These are phyloP conservation scores for Dalbergia cultrata DNA, from an alignment of 306 rosid genomes.

Conservation along the genomic window DNA sequence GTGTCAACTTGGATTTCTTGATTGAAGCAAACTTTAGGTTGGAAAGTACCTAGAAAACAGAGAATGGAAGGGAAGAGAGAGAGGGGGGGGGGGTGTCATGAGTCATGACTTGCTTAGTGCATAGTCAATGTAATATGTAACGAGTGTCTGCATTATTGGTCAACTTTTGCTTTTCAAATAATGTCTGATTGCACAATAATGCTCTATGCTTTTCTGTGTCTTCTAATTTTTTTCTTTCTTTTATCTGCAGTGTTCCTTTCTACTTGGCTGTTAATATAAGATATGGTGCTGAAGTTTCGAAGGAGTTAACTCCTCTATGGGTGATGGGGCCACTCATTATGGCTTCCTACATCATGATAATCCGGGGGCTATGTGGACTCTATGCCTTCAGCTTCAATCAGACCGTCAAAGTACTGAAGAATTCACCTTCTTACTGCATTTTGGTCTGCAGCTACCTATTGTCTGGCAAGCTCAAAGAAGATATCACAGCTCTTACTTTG, in stretches of 20 bases:
- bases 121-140: not conserved
- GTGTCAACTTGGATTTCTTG: conserved; percentile 35
- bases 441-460: conserved; percentile 52
- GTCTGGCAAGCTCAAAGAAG: conserved; percentile 77
- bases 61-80: not conserved
- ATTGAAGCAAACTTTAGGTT: conserved; percentile 32
- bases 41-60: conserved; percentile 12
- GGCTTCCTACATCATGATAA: conserved; percentile 71
- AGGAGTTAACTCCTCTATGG: conserved; percentile 90
- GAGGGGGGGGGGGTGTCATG: too few species aligned
- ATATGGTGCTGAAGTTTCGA: conserved; percentile 81
- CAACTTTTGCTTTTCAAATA: conserved; percentile 10
- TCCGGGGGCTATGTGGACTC: conserved; percentile 63
- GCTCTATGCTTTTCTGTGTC: conserved; percentile 10
- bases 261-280: conserved; percentile 70
- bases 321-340: conserved; percentile 70
- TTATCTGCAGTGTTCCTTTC: conserved; percentile 73
- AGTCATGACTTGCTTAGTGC: conserved; percentile 15
- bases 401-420: conserved; percentile 62
- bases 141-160: not conserved
- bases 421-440: conserved; percentile 66
- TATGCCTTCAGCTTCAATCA: conserved; percentile 81
- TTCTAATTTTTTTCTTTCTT: conserved; percentile 45
- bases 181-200: conserved; percentile 23
- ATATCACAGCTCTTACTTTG: conserved; percentile 50